Base-by-base conservation (phyloP, 2,329 filamentous ascomycete species). In the Microcyclospora pomicola region DNA sequence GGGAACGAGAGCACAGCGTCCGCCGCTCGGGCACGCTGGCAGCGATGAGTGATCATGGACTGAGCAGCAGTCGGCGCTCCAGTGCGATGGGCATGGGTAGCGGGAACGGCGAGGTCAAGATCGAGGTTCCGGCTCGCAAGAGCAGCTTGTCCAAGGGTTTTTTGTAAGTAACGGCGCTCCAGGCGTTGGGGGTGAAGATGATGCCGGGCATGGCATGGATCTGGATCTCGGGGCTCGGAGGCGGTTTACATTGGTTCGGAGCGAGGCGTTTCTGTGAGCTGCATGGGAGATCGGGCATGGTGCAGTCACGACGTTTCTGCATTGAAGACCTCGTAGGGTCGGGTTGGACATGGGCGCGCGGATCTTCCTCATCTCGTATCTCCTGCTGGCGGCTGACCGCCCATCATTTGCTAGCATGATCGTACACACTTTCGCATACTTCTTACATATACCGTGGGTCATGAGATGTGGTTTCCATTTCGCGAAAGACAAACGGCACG, bases 1-100 rank as follows among this genome's bases (percentile, higher is more conserved):
- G 75, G 44, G 82, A 87, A 52, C 77, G 69, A 38, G 63, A 61
- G 24, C 42, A 36, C 11, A 55, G 52, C 33, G 44, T 57, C 13
- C 45, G 53, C 24, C 42, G 54, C 12, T 49, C 47, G 32, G 53
- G 48, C 1, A 53, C 52, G 15, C 39, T 55, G n/a, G 57, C 48
- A 2, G 52, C 51, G n/a, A 54, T 61, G n/a, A 67, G 64, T 41
- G 65, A 67, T 36, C 57, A 54, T 0, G 64, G 64, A n/a, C 30
- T 31, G 27, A 59, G 50, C 5, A 55, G 63, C 12, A 65, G 62
- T 37, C 49, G 65, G 19, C 56, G 65, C 32, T 65, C 59, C 4
- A 64, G 61, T 36, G 61, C 58, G 13, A 64, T 65, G 31, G 63
- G 42, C 12, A 12, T 44, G 31, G 58, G 9, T 53, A 59, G 3